Percentiles rank a stretch among this genome's conserved stretches.
These are phyloP conservation scores for Torulaspora pretoriensis DNA, from an alignment of 1,139 yeast species.

Conservation along the genomic window DNA sequence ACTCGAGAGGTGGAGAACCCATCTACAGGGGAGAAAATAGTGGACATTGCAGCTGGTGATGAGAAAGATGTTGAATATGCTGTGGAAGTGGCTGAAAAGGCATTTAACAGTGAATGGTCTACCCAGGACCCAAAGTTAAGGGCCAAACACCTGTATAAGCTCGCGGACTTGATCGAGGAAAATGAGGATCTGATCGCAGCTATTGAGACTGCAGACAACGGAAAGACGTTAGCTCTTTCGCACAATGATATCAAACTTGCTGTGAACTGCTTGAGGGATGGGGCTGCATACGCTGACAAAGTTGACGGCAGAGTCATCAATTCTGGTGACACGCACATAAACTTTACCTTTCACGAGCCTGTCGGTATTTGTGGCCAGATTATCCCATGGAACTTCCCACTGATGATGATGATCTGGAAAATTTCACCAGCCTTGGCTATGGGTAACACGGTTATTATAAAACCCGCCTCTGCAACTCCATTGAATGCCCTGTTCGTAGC, in stretches of 20 bases:
- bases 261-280: slow-evolving; percentile 55
- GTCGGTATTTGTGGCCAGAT: slow-evolving; percentile 85
- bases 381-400: slow-evolving; percentile 89
- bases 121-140: slow-evolving; percentile 42
- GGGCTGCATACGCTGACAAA: slow-evolving; percentile 85
- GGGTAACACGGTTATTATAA: slow-evolving; percentile 70
- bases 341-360: slow-evolving; percentile 66
- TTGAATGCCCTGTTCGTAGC: slow-evolving; percentile 68
- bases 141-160: slow-evolving; percentile 43
- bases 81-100: slow-evolving; percentile 56
- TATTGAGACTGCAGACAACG: slow-evolving; percentile 59
- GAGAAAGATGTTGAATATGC: slow-evolving; percentile 62
- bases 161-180: slow-evolving; percentile 52
- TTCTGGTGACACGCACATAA: slow-evolving; percentile 56
- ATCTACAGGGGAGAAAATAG: slow-evolving; percentile 55
- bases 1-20: slow-evolving; percentile 62
- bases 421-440: slow-evolving; percentile 77
- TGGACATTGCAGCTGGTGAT: slow-evolving; percentile 49
- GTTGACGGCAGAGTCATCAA: slow-evolving; percentile 65
- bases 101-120: slow-evolving; percentile 49
- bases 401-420: slow-evolving; percentile 78
- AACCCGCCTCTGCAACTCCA: slow-evolving; percentile 77
- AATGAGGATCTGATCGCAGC: slow-evolving; percentile 48
- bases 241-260: slow-evolving; percentile 57
- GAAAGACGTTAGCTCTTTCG: slow-evolving; percentile 49